Evolutionary conservation across 768 basidiomycete genomes (phyloP), one percentile per base, ranked within the genome.

Genomic region (Gymnopilus dilepis): DNA sequence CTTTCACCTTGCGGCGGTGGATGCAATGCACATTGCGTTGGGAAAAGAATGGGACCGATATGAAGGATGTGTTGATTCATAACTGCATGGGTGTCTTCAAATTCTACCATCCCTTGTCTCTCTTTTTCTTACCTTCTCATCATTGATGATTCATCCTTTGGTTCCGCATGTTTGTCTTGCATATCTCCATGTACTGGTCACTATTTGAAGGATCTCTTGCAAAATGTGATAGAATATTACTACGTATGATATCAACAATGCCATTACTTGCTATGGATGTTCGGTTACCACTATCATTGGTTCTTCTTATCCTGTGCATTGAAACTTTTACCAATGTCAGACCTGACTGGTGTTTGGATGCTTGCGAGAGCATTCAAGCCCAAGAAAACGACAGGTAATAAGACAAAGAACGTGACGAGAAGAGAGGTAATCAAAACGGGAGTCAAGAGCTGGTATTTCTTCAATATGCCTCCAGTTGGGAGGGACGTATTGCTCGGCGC

Each of bases 371-470:
- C 85, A 21, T 74, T 79, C 55, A 93, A 80, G 28, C 88, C 88
- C 38, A 90, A 58, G 70, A 87, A 76, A 11, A 91, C 70, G 48
- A 89, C 73, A 0, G 94, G 91, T 22, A 94, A 69, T 12, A 91
- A 77, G 52, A 92, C 68, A 72, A 92, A 90, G 68, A 93, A 78
- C 0, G 77, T 75, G 45, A 93, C 74, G 51, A 93, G 80, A 17
- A 94, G 81, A 6, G 80, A 72, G 4, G 80, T 82, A 73, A 94
- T 91, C 50, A 94, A 80, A 0, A 82, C 89, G 1, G 92, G 89
- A 0, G 91, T 91, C 50, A 94, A 83, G 47, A 92, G 81, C 70
- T 92, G 91, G 73, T 92, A 93, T 33, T 80, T 84, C 62, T 86
- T 82, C 26, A 94, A 81, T 58, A 93, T 86, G 9, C 90, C 89